Conservation (phyloP, 148 eudicot species). For the Camellia granthamiana region DNA sequence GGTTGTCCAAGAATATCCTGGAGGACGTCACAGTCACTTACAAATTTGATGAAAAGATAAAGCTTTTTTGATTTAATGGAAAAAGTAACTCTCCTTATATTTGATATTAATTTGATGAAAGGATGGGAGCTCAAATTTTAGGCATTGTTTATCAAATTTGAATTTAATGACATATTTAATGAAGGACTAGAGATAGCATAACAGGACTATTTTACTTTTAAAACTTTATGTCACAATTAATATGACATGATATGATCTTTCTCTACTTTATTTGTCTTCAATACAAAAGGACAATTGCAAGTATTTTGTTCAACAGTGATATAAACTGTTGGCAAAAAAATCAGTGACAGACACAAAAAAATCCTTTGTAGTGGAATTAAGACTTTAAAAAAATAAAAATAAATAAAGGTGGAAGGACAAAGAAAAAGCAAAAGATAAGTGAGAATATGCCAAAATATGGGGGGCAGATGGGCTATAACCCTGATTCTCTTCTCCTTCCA, state of each 20-base stretch:
- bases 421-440: background rate
- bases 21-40: no score
- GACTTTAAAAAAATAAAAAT: background rate
- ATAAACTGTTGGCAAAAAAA: background rate
- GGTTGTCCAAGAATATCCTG: no score
- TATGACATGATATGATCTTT: no score
- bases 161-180: no score
- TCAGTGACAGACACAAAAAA: background rate
- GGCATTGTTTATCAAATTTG: no score
- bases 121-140: no score
- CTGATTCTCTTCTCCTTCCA: background rate
- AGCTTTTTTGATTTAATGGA: no score
- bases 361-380: background rate
- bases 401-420: background rate
- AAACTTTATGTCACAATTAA: background rate
- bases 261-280: background rate
- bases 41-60: no score
- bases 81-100: no score
- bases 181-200: no score
- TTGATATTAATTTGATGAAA: no score
- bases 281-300: background rate
- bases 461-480: slow-evolving; percentile 6
- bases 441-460: slow-evolving; percentile 11
- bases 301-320: background rate
- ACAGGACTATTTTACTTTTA: no score